A percentile compares a stretch with the other conserved stretches of the same genome.
phyloP scores from a whole-genome alignment of 768 basidiomycete species.

The Leucocoprinus sp. region DNA sequence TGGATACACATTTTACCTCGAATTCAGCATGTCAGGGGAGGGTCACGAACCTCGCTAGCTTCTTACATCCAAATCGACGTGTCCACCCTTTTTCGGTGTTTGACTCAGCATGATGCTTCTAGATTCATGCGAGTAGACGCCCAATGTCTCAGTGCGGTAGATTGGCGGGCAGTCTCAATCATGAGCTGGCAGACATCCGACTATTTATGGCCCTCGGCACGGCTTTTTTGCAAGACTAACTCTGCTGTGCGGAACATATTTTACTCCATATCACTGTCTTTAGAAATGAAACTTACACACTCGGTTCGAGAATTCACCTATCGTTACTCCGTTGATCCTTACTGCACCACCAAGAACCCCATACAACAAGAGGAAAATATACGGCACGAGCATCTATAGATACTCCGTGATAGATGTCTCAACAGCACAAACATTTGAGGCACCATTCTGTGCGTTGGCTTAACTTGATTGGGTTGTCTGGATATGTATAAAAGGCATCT shows the following conservation, averaged over 20 bases:
- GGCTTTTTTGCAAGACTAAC: neutral
- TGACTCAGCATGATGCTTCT: neutral
- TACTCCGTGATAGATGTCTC: neutral
- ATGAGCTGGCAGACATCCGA: conserved; percentile 20
- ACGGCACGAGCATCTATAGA: neutral
- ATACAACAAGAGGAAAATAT: conserved; percentile 2
- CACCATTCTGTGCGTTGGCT: conserved; percentile 5
- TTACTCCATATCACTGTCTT: neutral
- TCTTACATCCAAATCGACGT: conserved; percentile 12
- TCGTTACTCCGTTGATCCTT: neutral
- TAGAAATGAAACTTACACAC: conserved; percentile 9
- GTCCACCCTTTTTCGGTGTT: neutral
- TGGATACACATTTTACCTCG: conserved; percentile 19
- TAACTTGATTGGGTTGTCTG: conserved; percentile 3
- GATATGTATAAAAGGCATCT: conserved; percentile 3
- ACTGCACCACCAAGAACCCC: neutral
- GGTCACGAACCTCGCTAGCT: conserved; percentile 19
- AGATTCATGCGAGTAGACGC: conserved; percentile 18
- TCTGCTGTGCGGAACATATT: too few species aligned
- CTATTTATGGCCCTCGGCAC: conserved; percentile 19
- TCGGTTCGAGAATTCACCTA: neutral
- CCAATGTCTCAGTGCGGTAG: conserved; percentile 16
- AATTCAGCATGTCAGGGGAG: conserved; percentile 3
- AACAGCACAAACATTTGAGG: neutral
- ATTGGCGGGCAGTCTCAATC: conserved; percentile 20